Evolutionary conservation across 176 grass and related monocot genomes (phyloP).

Genomic region (Puya raimondii): DNA sequence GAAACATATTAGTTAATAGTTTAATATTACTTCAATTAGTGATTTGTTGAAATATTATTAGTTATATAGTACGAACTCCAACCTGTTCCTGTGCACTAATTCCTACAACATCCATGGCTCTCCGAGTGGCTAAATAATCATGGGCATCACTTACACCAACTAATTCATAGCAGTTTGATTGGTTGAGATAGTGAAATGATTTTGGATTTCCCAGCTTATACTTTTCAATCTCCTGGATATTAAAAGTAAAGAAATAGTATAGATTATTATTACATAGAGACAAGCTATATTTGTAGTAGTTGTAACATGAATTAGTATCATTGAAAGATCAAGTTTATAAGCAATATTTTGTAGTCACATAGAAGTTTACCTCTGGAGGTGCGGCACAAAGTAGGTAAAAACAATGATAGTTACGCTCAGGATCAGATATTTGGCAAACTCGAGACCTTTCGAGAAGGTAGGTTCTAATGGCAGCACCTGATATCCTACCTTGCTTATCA

Average conservation of each 20-base stretch:
- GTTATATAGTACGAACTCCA: conserved; percentile 24
- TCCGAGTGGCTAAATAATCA: conserved; percentile 88
- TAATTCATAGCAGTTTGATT: conserved; percentile 97
- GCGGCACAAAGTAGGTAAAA: conserved; percentile 98
- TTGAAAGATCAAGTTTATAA: conserved; percentile 11
- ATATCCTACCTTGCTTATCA: conserved; percentile 93
- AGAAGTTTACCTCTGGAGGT: conserved; percentile 67
- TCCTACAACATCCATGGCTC: conserved; percentile 99
- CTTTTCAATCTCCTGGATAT: conserved; percentile 69
- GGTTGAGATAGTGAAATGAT: conserved; percentile 91
- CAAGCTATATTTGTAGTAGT: conserved; percentile 6
- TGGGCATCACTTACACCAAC: conserved; percentile 89
- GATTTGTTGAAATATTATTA: conserved; percentile 12
- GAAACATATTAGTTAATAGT: conserved; percentile 26
- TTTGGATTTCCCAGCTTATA: conserved; percentile 82
- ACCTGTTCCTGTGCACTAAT: conserved; percentile 95
- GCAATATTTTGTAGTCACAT: conserved; percentile 16
- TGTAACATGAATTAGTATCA: background rate
- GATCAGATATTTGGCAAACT: conserved; percentile 93
- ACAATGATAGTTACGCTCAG: conserved; percentile 97
- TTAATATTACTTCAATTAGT: conserved; percentile 10
- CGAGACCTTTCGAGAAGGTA: conserved; percentile 95
- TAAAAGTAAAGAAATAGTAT: conserved; percentile 21
- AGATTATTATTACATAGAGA: conserved; percentile 16
- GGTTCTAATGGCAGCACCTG: conserved; percentile 93